Evolutionary conservation across 2,329 filamentous ascomycete species (phyloP).

Genomic region (Camillea tinctor): DNA sequence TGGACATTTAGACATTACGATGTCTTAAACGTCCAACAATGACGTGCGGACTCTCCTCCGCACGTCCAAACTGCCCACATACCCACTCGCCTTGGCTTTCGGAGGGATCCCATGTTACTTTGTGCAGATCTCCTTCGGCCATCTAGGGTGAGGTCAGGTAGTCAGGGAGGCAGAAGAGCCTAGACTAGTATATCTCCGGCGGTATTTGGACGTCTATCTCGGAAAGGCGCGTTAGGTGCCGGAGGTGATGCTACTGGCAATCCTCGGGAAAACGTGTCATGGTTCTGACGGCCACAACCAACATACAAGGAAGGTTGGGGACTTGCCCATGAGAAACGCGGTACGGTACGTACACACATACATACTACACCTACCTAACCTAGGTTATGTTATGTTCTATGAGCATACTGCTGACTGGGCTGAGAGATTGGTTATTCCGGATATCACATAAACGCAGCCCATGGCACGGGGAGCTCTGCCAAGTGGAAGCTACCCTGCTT

Average conservation of each 20-base stretch:
- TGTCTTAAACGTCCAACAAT: conserved; percentile 1
- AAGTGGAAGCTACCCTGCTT: conserved; percentile 1
- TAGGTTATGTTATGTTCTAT: background rate
- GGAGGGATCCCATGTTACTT: conserved; percentile 1
- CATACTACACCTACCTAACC: no score
- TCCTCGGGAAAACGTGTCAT: background rate
- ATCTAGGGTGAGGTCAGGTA: conserved; percentile 1
- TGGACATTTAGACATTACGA: background rate
- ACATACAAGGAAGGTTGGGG: background rate
- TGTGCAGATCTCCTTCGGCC: conserved; percentile 12
- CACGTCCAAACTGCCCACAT: background rate
- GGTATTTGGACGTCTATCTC: background rate
- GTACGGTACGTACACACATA: no score
- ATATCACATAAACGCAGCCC: background rate
- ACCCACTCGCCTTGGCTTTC: conserved; percentile 2
- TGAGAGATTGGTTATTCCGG: background rate
- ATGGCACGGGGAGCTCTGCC: background rate
- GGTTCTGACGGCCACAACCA: background rate
- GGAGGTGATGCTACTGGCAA: conserved; percentile 4
- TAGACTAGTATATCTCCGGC: conserved; percentile 3
- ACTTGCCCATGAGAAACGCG: no score
- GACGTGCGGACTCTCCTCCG: background rate
- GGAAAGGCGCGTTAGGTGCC: background rate
- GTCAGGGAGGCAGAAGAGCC: conserved; percentile 3
- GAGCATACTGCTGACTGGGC: background rate